These are phyloP conservation scores for Rhizopogon salebrosus DNA, from an alignment of 768 basidiomycete species.

Conservation along the genomic window DNA sequence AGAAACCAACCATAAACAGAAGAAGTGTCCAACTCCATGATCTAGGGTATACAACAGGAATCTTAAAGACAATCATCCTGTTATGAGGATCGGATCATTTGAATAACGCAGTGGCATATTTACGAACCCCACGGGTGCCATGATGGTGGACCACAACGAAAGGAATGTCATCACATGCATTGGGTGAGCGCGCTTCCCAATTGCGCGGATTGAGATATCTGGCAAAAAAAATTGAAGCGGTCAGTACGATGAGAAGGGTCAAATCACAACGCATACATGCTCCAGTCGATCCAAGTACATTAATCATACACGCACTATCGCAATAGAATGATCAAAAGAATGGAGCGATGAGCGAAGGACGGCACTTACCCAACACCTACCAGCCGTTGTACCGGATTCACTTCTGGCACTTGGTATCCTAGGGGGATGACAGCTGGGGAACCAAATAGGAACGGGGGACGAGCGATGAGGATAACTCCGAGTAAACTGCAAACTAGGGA, in stretches of 20 bases:
- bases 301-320: conserved; percentile 52
- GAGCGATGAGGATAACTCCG: conserved; percentile 79
- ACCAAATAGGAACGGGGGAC: conserved; percentile 73
- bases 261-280: conserved; percentile 49
- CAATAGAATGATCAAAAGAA: not conserved
- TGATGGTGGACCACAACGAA: conserved; percentile 46
- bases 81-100: not conserved
- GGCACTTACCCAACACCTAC: conserved; percentile 50
- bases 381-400: conserved; percentile 36
- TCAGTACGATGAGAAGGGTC: no score
- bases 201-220: conserved; percentile 56
- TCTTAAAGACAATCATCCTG: conserved; percentile 10
- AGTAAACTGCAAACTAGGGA: conserved; percentile 55
- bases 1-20: conserved; percentile 12
- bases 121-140: conserved; percentile 8
- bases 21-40: conserved; percentile 12
- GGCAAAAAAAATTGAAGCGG: not conserved
- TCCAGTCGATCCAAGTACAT: conserved; percentile 58
- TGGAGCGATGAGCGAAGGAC: not conserved
- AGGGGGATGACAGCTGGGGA: conserved; percentile 4
- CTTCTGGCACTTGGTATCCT: conserved; percentile 8
- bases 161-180: conserved; percentile 70
- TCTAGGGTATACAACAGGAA: conserved; percentile 12
- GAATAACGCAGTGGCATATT: not conserved
- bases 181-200: conserved; percentile 73